Conservation (phyloP, 2,329 filamentous ascomycete genomes). For the Hymenoscyphus fructigenus region DNA sequence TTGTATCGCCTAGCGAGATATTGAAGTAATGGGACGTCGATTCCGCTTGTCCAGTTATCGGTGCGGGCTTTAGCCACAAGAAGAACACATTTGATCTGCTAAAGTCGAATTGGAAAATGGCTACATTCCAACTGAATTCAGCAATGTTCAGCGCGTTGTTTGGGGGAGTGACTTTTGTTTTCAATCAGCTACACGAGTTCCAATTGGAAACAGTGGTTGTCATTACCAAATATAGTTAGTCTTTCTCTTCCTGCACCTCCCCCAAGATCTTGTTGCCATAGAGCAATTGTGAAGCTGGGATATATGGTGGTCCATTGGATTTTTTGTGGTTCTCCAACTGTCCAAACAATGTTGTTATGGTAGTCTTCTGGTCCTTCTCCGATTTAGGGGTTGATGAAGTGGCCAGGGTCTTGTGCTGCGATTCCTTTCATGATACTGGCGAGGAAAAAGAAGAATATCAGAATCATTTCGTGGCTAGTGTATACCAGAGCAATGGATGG, state of each 20-base stretch:
- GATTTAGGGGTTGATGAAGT: not conserved
- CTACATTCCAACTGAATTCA: slow-evolving; percentile 6
- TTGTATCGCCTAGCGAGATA: too few species aligned
- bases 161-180: too few species aligned
- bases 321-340: slow-evolving; percentile 1
- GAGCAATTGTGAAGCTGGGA: not conserved
- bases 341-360: slow-evolving; percentile 1
- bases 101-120: not conserved
- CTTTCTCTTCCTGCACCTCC: not conserved
- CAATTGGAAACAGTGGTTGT: not conserved
- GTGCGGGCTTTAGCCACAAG: not conserved
- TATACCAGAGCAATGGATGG: too few species aligned
- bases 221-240: not conserved
- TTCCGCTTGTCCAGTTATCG: too few species aligned
- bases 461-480: too few species aligned
- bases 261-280: slow-evolving; percentile 4
- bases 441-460: too few species aligned
- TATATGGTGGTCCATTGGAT: slow-evolving; percentile 4
- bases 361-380: not conserved
- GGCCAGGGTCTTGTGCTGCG: slow-evolving; percentile 5
- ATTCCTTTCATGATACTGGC: not conserved
- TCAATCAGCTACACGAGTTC: not conserved
- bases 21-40: too few species aligned
- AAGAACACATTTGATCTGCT: slow-evolving; percentile 4
- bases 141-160: too few species aligned